Percentiles rank a stretch among this genome's conserved stretches.
phyloP scores from a whole-genome alignment of 768 basidiomycete species.

The Boletus rubescentipes region DNA sequence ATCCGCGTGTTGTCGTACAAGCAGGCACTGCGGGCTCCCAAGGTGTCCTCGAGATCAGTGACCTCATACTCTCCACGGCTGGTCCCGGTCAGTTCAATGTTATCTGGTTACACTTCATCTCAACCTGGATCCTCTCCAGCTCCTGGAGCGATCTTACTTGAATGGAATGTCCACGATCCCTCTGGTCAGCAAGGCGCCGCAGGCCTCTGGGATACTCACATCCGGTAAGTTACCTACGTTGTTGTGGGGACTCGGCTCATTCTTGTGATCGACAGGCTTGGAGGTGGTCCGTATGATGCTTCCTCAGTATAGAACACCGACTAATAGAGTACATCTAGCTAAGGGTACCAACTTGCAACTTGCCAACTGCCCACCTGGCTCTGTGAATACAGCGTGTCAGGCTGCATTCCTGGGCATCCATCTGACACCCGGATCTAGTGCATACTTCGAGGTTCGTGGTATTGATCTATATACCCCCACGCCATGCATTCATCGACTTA shows the following conservation, averaged over 20 bases:
- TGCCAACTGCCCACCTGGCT: conserved; percentile 42
- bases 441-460: conserved; percentile 57
- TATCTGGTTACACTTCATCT: background rate
- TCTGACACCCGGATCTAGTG: conserved; percentile 50
- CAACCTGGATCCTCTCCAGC: conserved; percentile 18
- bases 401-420: conserved; percentile 69
- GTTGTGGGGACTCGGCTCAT: background rate
- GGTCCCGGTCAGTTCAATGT: conserved; percentile 38
- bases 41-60: conserved; percentile 61
- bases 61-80: conserved; percentile 58
- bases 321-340: conserved; percentile 30
- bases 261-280: conserved; percentile 16
- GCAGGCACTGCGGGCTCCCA: conserved; percentile 45
- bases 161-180: conserved; percentile 63
- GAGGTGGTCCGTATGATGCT: conserved; percentile 21
- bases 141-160: conserved; percentile 47
- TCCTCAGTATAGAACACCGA: no score
- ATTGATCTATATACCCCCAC: background rate
- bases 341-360: conserved; percentile 52
- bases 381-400: conserved; percentile 45
- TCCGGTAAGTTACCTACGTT: conserved; percentile 26
- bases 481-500: background rate
- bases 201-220: conserved; percentile 50
- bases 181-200: conserved; percentile 50
- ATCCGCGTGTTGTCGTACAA: conserved; percentile 41